Conservation (phyloP, 192 early-diverging fungal genomes). For the Coemansia sp. region DNA sequence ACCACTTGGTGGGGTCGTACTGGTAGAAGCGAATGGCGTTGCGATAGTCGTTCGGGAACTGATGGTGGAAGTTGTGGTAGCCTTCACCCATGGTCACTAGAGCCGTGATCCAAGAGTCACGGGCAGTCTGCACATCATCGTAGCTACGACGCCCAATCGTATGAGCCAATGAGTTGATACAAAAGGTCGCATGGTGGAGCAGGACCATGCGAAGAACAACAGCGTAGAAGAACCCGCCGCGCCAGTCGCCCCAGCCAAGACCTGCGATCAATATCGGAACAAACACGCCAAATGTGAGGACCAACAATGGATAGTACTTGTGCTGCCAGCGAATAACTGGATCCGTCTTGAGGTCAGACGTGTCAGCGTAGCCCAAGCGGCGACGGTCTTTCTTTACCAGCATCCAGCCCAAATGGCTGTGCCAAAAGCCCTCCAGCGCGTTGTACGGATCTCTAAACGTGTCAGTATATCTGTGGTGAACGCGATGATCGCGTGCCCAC, state of each 20-base stretch:
- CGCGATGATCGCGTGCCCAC: slow-evolving; percentile 85
- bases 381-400: slow-evolving; percentile 71
- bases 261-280: slow-evolving; percentile 87
- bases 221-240: slow-evolving; percentile 80
- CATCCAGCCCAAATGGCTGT: slow-evolving; percentile 88
- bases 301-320: slow-evolving; percentile 72
- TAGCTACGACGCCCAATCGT: slow-evolving; percentile 70
- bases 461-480: slow-evolving; percentile 88
- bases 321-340: slow-evolving; percentile 74
- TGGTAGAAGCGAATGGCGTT: slow-evolving; percentile 76
- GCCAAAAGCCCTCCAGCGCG: slow-evolving; percentile 76
- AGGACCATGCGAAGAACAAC: slow-evolving; percentile 71
- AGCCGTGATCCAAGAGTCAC: slow-evolving; percentile 80
- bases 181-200: slow-evolving; percentile 87
- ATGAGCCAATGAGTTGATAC: slow-evolving; percentile 84
- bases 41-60: slow-evolving; percentile 85
- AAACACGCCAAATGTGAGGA: slow-evolving; percentile 70
- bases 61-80: slow-evolving; percentile 87
- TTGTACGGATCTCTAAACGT: slow-evolving; percentile 80
- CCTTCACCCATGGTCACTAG: slow-evolving; percentile 79
- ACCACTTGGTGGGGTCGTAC: slow-evolving; percentile 88
- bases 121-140: slow-evolving; percentile 80
- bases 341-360: slow-evolving; percentile 75
- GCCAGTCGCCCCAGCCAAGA: slow-evolving; percentile 78
- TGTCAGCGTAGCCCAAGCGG: slow-evolving; percentile 76